These are phyloP conservation scores for Nothomitra cinnamomea DNA, from an alignment of 2,329 filamentous ascomycete genomes.

Conservation along the genomic window DNA sequence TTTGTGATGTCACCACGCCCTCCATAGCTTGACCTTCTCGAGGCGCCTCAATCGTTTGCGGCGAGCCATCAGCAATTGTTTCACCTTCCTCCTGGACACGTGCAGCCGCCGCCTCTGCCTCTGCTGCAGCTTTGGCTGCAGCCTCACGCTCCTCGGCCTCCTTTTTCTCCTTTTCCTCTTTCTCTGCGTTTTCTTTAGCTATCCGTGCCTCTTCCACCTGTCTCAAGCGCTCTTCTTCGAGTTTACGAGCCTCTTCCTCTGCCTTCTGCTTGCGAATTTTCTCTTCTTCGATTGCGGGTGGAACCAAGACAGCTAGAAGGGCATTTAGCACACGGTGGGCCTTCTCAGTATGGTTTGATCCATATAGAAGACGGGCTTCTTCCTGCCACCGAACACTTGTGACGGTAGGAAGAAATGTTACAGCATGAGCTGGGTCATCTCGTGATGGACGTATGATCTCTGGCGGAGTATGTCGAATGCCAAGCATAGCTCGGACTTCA, in stretches of 20 bases:
- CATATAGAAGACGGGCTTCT: slow-evolving; percentile 77
- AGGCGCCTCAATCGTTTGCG: slow-evolving; percentile 10
- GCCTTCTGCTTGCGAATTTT: slow-evolving; percentile 47
- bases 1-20: slow-evolving; percentile 43
- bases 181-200: slow-evolving; percentile 41
- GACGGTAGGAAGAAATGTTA: slow-evolving; percentile 53
- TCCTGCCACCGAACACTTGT: slow-evolving; percentile 75
- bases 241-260: slow-evolving; percentile 35
- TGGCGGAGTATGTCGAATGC: slow-evolving; percentile 16
- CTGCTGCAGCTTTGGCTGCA: slow-evolving; percentile 29
- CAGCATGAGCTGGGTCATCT: slow-evolving; percentile 42
- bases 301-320: slow-evolving; percentile 58
- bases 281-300: slow-evolving; percentile 68
- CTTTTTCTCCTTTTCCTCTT: slow-evolving; percentile 58
- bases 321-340: slow-evolving; percentile 48
- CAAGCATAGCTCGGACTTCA: slow-evolving; percentile 32
- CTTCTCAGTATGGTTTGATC: slow-evolving; percentile 48
- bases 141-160: slow-evolving; percentile 54
- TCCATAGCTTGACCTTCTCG: slow-evolving; percentile 49
- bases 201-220: slow-evolving; percentile 5
- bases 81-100: slow-evolving; percentile 11
- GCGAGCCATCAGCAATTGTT: slow-evolving; percentile 13
- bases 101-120: slow-evolving; percentile 19
- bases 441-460: slow-evolving; percentile 19
- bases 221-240: slow-evolving; percentile 32